These are phyloP conservation scores for Cichorium intybus DNA, from an alignment of 140 eudicot genomes.

Conservation along the genomic window DNA sequence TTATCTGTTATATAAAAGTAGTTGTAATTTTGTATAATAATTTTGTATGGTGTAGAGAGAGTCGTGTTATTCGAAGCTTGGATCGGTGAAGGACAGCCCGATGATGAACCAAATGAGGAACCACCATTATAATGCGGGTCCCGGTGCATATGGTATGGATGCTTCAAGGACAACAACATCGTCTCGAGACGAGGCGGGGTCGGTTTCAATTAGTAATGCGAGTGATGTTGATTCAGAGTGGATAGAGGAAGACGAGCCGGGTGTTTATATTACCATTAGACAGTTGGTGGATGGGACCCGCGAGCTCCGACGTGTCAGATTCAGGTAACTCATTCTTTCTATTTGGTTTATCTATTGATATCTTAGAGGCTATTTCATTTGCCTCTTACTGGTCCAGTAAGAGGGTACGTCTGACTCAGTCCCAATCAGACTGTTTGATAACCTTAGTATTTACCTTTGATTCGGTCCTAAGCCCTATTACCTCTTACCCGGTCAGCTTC, in stretches of 20 bases:
- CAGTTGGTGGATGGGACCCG: slow-evolving; percentile 66
- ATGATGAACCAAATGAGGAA: slow-evolving; percentile 47
- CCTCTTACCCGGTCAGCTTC: too few species aligned
- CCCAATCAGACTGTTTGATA: too few species aligned
- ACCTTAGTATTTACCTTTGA: too few species aligned
- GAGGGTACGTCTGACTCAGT: too few species aligned
- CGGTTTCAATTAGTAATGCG: slow-evolving; percentile 76
- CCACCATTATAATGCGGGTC: slow-evolving; percentile 45
- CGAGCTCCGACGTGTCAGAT: slow-evolving; percentile 86
- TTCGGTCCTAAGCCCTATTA: too few species aligned
- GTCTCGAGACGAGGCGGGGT: slow-evolving; percentile 73
- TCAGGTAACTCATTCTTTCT: slow-evolving; percentile 45
- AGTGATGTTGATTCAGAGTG: slow-evolving; percentile 81
- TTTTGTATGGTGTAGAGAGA: slow-evolving; percentile 69
- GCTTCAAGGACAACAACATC: slow-evolving; percentile 78
- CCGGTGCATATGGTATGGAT: slow-evolving; percentile 50
- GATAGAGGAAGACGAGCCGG: slow-evolving; percentile 92
- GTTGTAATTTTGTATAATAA: neutral
- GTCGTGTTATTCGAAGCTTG: slow-evolving; percentile 64
- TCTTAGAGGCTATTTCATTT: too few species aligned
- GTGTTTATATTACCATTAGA: slow-evolving; percentile 83
- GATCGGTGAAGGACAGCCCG: slow-evolving; percentile 73
- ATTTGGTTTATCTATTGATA: too few species aligned
- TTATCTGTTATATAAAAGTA: too few species aligned
- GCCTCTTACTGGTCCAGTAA: too few species aligned